Conservation (phyloP, 176 grass and related monocot genomes). For the Avena atlantica region DNA sequence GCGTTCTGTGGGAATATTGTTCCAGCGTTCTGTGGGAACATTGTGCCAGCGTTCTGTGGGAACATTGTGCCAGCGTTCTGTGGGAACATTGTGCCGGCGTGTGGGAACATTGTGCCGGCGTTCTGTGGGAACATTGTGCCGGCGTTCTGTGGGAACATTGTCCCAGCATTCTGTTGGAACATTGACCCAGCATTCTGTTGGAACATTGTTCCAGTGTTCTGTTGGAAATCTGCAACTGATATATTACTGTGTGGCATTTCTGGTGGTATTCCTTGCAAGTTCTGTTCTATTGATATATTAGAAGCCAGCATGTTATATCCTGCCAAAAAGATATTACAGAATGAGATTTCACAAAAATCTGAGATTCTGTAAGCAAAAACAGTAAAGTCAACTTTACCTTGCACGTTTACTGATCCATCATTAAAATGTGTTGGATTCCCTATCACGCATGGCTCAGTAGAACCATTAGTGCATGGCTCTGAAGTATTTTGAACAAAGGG, state of each 20-base stretch:
- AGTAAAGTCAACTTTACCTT: conserved; percentile 53
- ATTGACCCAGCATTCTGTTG: neutral
- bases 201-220: neutral
- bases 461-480: conserved; percentile 40
- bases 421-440: conserved; percentile 38
- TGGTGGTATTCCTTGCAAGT: conserved; percentile 1
- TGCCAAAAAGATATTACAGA: conserved; percentile 29
- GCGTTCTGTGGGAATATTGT: neutral
- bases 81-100: neutral
- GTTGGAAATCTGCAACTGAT: conserved; percentile 45
- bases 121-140: neutral
- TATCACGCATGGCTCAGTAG: conserved; percentile 32
- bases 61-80: neutral
- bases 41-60: neutral
- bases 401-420: conserved; percentile 44
- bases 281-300: conserved; percentile 39
- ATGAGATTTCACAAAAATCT: conserved; percentile 18
- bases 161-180: neutral
- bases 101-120: neutral
- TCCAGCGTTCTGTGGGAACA: neutral
- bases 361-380: conserved; percentile 5
- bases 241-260: conserved; percentile 27
- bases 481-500: conserved; percentile 43
- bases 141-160: neutral
- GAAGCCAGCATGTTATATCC: conserved; percentile 40